Base-by-base conservation (phyloP, 2,329 filamentous ascomycete species). In the Thyridium curvatum region DNA sequence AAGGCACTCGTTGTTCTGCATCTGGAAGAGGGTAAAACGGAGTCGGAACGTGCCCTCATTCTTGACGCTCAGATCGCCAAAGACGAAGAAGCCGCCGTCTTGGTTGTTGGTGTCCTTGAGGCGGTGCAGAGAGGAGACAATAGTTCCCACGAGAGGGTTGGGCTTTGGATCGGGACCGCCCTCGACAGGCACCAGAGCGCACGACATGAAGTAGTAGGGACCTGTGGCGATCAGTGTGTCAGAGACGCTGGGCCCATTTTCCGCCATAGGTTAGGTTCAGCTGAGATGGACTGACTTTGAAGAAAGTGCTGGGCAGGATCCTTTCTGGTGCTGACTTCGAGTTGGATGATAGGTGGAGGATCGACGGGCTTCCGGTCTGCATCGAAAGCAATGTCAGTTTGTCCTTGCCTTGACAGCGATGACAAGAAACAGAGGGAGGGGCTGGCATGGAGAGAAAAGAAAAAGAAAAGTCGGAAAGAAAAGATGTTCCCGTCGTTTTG, bases 71-170 rank as follows among this genome's bases (percentile, higher is more conserved):
- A 95, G 69, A 59, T 95, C 88, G 5, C 85, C 85, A 60, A 94
- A 94, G n/a, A 94, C 82, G 53, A 94, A 94, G 63, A 89, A 94
- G 1, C 82, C 87, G 10, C 84, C 84, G 59, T 93, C 86, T 65
- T 68, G 69, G 53, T 89, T 89, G 52, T 83, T 73, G 3, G 78
- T 72, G 55, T 94, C 86, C 58, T 93, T 91, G 39, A 94, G 66
- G 39, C 86, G 76, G 59, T 94, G 86, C 35, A 93, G 69, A 8
- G 88, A 94, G 2, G 88, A 94, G 5, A 86, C 82, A 32, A 85
- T 68, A 5, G 83, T 85, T 8, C 88, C 88, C 30, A 81, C 73
- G 42, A 89, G 64, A 33, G 76, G 72, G 43, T 74, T 77, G 31
- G 62, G 60, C 21, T 61, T 60, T 10, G 55, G 52, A 13, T 65